Evolutionary conservation across 176 grass and related monocot species (phyloP).

Genomic region (Triticum timopheevii): DNA sequence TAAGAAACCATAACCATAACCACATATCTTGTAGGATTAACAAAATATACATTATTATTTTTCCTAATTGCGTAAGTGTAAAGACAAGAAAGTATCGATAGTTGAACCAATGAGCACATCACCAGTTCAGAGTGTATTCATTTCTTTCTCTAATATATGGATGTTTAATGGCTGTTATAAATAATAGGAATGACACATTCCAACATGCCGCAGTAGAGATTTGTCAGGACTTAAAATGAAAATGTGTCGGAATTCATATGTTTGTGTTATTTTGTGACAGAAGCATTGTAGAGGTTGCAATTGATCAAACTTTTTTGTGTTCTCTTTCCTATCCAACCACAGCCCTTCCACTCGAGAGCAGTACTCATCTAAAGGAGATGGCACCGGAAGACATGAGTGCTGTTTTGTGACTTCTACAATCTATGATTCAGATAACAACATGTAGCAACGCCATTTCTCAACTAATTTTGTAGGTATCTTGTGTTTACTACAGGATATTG

Average conservation of each 20-base stretch:
- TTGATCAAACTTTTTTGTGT: too few species aligned
- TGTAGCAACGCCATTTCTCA: too few species aligned
- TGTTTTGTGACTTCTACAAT: too few species aligned
- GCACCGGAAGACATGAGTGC: too few species aligned
- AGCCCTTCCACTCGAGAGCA: too few species aligned
- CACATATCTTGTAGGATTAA: slow-evolving; percentile 48
- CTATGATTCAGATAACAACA: too few species aligned
- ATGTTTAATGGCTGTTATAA: slow-evolving; percentile 2
- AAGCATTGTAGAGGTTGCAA: slow-evolving; percentile 53
- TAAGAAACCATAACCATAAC: slow-evolving; percentile 18
- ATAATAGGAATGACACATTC: neutral
- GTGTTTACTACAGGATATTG: too few species aligned
- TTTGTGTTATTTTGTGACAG: slow-evolving; percentile 58
- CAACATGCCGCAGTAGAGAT: slow-evolving; percentile 48
- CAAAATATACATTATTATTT: slow-evolving; percentile 78
- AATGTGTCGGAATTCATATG: slow-evolving; percentile 50
- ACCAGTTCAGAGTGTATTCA: slow-evolving; percentile 46
- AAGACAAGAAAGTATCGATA: slow-evolving; percentile 25
- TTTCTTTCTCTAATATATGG: neutral
- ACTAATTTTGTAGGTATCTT: too few species aligned
- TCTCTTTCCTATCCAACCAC: too few species aligned
- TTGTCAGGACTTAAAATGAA: slow-evolving; percentile 41
- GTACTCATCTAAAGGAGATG: too few species aligned
- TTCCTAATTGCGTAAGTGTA: slow-evolving; percentile 70
- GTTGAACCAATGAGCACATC: slow-evolving; percentile 6